These are phyloP conservation scores for Benincasa hispida DNA, from an alignment of 306 rosid genomes.

Conservation along the genomic window DNA sequence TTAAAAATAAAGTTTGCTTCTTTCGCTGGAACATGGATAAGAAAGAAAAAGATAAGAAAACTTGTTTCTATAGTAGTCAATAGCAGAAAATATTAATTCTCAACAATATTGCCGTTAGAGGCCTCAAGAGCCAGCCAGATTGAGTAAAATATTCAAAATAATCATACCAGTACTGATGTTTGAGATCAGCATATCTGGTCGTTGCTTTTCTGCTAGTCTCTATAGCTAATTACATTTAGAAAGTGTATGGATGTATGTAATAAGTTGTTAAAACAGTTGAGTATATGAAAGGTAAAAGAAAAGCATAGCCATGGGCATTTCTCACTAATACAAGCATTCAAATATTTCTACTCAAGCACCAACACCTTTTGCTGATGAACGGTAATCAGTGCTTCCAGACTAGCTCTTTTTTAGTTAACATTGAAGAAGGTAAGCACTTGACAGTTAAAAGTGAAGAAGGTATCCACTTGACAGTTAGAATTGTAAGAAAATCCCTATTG, in stretches of 20 bases:
- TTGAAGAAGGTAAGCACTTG: neutral
- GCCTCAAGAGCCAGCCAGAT: neutral
- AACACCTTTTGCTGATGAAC: neutral
- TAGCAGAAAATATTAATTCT: neutral
- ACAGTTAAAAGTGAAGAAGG: neutral
- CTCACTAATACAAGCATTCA: neutral
- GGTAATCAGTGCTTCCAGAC: neutral
- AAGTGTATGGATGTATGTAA: neutral
- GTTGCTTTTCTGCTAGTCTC: neutral
- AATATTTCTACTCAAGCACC: neutral
- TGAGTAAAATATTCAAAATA: neutral
- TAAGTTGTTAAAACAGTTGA: neutral
- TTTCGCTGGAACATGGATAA: slow-evolving; percentile 28
- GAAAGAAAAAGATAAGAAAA: neutral
- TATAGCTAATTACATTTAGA: neutral
- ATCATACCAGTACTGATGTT: neutral
- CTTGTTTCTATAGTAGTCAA: neutral
- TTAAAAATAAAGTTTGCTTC: slow-evolving; percentile 39
- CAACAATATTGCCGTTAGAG: neutral
- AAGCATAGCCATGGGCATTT: neutral
- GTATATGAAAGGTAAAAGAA: neutral
- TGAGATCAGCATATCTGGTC: neutral
- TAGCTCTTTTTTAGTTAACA: neutral
- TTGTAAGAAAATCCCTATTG: neutral
- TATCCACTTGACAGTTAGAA: neutral